Conservation (phyloP, 192 early-diverging fungal genomes). For the Dimargaris xerosporica region DNA sequence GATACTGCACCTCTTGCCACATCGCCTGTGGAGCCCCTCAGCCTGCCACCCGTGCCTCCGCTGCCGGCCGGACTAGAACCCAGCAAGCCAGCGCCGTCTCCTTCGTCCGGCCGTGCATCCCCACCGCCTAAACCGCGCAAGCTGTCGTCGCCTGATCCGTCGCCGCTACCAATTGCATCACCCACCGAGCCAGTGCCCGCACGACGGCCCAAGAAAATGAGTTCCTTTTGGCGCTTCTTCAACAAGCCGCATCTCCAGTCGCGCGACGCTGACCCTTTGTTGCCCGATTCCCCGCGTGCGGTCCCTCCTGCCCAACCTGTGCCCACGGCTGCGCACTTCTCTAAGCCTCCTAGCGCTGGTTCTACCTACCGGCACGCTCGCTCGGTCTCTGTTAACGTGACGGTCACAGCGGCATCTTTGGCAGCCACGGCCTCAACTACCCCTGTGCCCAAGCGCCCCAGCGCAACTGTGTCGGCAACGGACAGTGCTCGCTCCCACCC, state of each 20-base stretch:
- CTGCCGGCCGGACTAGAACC: neutral
- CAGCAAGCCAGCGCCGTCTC: neutral
- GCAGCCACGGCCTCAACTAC: neutral
- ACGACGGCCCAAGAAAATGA: constrained; percentile 11
- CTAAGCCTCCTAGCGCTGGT: neutral
- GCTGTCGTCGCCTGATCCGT: neutral
- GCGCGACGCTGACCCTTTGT: neutral
- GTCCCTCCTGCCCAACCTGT: neutral
- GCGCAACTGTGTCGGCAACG: neutral
- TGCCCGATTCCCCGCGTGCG: neutral
- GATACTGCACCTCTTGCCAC: neutral
- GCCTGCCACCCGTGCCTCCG: neutral
- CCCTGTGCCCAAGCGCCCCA: neutral
- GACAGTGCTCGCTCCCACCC: neutral
- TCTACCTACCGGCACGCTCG: neutral
- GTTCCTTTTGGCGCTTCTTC: constrained; percentile 10
- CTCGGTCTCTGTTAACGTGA: neutral
- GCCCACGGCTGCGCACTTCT: neutral
- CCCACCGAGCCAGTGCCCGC: neutral
- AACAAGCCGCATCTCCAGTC: neutral
- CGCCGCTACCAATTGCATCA: neutral
- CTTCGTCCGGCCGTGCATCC: neutral
- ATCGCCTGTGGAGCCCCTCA: no score
- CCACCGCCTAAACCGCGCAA: neutral
- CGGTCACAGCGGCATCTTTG: neutral